Evolutionary conservation across 2,329 filamentous ascomycete species (phyloP).

Genomic region (Proliferodiscus dingleyae): DNA sequence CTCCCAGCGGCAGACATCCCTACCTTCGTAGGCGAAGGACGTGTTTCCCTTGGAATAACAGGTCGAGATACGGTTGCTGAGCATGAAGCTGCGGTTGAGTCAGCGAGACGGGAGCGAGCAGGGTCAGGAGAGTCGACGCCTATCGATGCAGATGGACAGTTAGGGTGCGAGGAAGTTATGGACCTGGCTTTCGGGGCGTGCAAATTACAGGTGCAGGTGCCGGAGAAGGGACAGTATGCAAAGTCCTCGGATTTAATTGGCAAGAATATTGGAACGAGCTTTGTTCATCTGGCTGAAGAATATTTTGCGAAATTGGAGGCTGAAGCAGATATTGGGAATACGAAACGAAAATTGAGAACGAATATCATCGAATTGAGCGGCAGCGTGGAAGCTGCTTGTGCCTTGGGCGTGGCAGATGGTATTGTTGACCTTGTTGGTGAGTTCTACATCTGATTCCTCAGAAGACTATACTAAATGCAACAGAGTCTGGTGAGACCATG

Average conservation of each 20-base stretch:
- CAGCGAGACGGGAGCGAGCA: slow-evolving; percentile 43
- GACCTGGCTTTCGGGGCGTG: slow-evolving; percentile 88
- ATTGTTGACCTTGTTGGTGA: slow-evolving; percentile 95
- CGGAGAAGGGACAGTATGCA: slow-evolving; percentile 70
- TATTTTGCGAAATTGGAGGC: slow-evolving; percentile 80
- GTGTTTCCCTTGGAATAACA: slow-evolving; percentile 90
- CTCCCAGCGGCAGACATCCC: slow-evolving; percentile 96
- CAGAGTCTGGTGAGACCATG: slow-evolving; percentile 98
- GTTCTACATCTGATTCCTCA: slow-evolving; percentile 29
- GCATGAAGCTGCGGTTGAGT: slow-evolving; percentile 64
- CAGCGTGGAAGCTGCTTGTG: slow-evolving; percentile 95
- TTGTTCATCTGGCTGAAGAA: slow-evolving; percentile 74
- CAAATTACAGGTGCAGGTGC: slow-evolving; percentile 95
- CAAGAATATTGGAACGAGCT: slow-evolving; percentile 93
- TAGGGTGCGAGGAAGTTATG: slow-evolving; percentile 71
- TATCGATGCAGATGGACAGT: slow-evolving; percentile 37
- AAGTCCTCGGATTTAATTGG: slow-evolving; percentile 76
- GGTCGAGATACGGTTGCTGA: slow-evolving; percentile 90
- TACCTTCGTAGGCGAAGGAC: slow-evolving; percentile 92
- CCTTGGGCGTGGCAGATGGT: slow-evolving; percentile 89
- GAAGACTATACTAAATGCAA: slow-evolving; percentile 14
- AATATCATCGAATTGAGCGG: slow-evolving; percentile 93
- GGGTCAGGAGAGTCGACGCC: slow-evolving; percentile 42
- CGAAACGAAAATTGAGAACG: slow-evolving; percentile 60
- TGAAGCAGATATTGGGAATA: slow-evolving; percentile 35